phyloP scores from a whole-genome alignment of 83 land plant species.

The Picea mariana region DNA sequence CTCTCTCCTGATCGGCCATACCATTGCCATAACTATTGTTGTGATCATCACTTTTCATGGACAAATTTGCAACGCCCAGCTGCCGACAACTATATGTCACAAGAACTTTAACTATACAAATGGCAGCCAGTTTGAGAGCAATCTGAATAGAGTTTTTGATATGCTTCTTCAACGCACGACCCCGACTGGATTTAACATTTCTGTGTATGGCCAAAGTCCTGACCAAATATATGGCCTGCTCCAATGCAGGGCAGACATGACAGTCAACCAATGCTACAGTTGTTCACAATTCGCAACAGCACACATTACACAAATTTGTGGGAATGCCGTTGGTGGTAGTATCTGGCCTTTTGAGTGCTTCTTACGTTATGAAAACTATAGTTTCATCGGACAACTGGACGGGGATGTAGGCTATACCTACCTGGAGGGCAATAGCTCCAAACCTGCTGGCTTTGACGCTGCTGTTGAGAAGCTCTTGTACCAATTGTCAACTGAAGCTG shows the following conservation, averaged over 20 bases:
- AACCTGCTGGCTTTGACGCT: not conserved
- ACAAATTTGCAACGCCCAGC: not conserved
- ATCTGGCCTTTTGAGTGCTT: not conserved
- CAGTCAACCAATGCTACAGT: too few relatives aligned
- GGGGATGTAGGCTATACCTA: not conserved
- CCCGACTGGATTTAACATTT: not conserved
- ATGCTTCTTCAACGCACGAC: not conserved
- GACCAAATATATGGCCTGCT: not conserved
- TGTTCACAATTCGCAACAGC: not conserved
- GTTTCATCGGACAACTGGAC: not conserved
- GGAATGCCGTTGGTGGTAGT: not conserved
- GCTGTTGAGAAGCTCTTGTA: not conserved
- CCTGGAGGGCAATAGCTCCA: not conserved
- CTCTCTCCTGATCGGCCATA: too few relatives aligned
- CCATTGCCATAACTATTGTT: too few relatives aligned
- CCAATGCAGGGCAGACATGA: not conserved
- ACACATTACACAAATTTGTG: not conserved
- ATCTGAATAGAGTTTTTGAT: not conserved
- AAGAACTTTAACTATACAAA: not conserved
- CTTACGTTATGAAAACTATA: not conserved
- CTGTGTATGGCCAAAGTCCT: not conserved
- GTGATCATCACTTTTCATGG: too few relatives aligned
- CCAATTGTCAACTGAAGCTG: not conserved
- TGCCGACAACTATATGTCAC: not conserved
- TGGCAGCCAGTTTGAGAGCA: too few relatives aligned